Evolutionary conservation across 2,329 filamentous ascomycete species (phyloP), one percentile per base, ranked within the genome.

Genomic region (Fusarium nurragi): DNA sequence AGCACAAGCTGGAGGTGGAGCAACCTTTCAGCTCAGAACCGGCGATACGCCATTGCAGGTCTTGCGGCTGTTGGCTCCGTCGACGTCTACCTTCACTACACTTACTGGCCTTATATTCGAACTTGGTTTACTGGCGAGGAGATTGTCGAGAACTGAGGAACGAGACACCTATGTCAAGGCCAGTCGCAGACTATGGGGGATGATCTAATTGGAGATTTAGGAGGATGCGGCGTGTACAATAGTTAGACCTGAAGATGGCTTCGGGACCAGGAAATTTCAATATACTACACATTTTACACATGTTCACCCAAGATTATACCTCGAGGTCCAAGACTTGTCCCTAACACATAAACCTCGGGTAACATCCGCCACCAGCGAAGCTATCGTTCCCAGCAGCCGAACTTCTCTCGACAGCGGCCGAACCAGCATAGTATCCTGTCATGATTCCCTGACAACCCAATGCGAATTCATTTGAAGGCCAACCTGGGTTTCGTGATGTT

Each of bases 401-500:
- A 68, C 72, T 10, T 77, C 75, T n/a, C 67, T 76, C n/a, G 77
- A 79, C 30, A 78, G 77, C 54, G 71, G 72, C 22, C 75, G 76
- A 45, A 78, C 76, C 34, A 74, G 70, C 45, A 72, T 67, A 58
- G n/a, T n/a, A n/a, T n/a, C 26, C 26, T 14, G 26, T 13, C 26
- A 14, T 30, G 26, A 14, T 13, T 14, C 32, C 3, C 32, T 11
- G 10, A 18, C 32, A 34, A 34, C 16, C n/a, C 16, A 34, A 10
- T n/a, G 4, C n/a, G n/a, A 34, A 12, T 10, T 10, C 13, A 11
- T 32, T 32, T 13, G 5, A 30, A 30, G 10, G 6, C 16, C 16
- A 34, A 10, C 32, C n/a, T 18, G 10, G 9, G n/a, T n/a, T 16
- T 30, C 16, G 7, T 11, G 14, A n/a, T 34, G 5, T 34, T 11